Evolutionary conservation across 306 rosid genomes (phyloP).

Genomic region (Phaseolus lunatus): DNA sequence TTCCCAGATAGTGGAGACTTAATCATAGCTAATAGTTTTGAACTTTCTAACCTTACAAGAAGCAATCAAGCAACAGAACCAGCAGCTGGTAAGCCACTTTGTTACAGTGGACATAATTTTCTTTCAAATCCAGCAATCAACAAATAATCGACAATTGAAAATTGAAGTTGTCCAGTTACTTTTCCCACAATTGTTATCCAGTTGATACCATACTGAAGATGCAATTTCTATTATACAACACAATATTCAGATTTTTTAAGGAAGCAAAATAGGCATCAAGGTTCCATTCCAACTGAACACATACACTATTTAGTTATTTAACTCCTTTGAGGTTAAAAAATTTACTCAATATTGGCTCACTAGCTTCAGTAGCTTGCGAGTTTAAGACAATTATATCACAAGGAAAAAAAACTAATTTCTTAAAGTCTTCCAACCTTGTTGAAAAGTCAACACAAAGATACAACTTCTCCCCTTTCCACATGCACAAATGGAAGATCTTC

Average conservation of each 20-base stretch:
- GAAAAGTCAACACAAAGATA: constrained; percentile 9
- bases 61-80: constrained; percentile 23
- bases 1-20: not conserved
- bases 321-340: not conserved
- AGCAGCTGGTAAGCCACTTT: constrained; percentile 5
- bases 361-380: not conserved
- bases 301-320: not conserved
- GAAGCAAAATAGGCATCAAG: not conserved
- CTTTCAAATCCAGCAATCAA: constrained; percentile 3
- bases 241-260: not conserved
- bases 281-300: not conserved
- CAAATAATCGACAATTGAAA: constrained; percentile 2
- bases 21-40: not conserved
- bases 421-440: not conserved
- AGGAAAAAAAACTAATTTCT: not conserved
- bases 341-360: not conserved
- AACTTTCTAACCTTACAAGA: not conserved
- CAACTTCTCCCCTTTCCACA: not conserved
- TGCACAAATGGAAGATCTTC: not conserved
- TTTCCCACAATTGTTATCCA: not conserved
- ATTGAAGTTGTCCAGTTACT: not conserved
- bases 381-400: not conserved
- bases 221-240: not conserved
- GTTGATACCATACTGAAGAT: not conserved
- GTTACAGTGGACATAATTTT: constrained; percentile 7